Conservation (phyloP, 306 rosid genomes). For the Ormosia emarginata region DNA sequence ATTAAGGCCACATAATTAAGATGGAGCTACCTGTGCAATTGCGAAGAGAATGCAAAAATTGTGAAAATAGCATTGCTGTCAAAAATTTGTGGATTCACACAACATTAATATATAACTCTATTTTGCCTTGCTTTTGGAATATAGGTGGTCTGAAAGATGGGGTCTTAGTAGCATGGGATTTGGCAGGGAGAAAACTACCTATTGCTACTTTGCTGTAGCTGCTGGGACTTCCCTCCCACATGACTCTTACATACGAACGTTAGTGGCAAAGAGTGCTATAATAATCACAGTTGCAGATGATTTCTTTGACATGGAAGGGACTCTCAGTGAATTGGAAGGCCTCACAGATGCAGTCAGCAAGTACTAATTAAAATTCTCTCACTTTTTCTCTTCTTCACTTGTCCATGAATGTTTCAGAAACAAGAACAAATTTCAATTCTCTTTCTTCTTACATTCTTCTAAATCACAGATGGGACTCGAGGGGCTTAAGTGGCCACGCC, state of each 20-base stretch:
- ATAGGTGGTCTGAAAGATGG: constrained; percentile 31
- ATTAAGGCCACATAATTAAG: too few species aligned
- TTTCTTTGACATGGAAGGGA: constrained; percentile 40
- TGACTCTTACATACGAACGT: constrained; percentile 20
- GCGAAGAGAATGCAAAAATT: too few species aligned
- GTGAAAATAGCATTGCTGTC: too few species aligned
- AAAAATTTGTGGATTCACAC: neutral
- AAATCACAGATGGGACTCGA: neutral
- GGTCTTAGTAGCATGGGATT: constrained; percentile 36
- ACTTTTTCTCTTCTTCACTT: too few species aligned
- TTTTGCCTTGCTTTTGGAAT: neutral
- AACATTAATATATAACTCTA: neutral
- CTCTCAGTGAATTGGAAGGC: constrained; percentile 20
- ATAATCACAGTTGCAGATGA: constrained; percentile 43
- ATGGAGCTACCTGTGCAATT: too few species aligned
- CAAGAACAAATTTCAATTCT: too few species aligned
- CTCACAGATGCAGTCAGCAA: constrained; percentile 26
- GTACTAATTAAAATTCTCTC: neutral
- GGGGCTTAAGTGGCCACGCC: neutral
- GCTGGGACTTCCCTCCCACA: neutral
- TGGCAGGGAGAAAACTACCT: constrained; percentile 43
- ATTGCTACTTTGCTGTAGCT: constrained; percentile 42
- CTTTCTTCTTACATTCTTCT: too few species aligned
- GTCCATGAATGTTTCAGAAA: too few species aligned
- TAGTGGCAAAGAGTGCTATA: constrained; percentile 31